Base-by-base conservation (phyloP, 257 asterid species). In the Lithospermum erythrorhizon region DNA sequence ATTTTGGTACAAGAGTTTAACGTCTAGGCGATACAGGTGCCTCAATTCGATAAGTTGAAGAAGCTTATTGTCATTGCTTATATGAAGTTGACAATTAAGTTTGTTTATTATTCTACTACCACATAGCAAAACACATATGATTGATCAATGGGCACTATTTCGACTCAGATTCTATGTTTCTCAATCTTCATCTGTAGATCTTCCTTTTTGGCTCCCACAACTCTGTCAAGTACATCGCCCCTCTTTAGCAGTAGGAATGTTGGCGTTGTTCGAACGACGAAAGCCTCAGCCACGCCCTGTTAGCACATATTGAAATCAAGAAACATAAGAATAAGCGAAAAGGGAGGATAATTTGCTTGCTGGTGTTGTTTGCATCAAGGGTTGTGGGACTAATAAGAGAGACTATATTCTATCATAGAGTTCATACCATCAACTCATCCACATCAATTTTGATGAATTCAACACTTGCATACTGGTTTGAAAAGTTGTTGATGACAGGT, bases 381-480 rank as follows among this genome's bases (percentile, higher is more conserved):
- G 49, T 1, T 11, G 16, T 2, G 48, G 16, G 3, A 2, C 10
- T 13, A 41, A 41, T 0, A 41, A 5, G 2, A 41, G 49, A 41
- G 49, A 41, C 2, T 41, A 41, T 41, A 37, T 10, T n/a, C n/a
- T n/a, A n/a, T n/a, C n/a, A 41, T 41, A 35, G 8, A 35, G 45
- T 8, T 35, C 45, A 32, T 41, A 89, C 97, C 19, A 57, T 35
- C 58, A 86, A 30, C 75, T 79, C 84, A 61, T 84, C 94, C 1
- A 81, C 85, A 67, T 86, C 89, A 59, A 89, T 86, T 86, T 76
- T 89, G 81, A 82, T 63, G 78, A 89, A 86, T 68, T 82, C 90
- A 5, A 83, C 82, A 18, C 85, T 85, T 2, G 74, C 55, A 61
- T 73, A 87, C 55, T 67, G 78, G 8, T 76, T 76, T 13, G 94